These are phyloP conservation scores for Crithidia mellificae DNA, from an alignment of 208 protist species.

Conservation along the genomic window DNA sequence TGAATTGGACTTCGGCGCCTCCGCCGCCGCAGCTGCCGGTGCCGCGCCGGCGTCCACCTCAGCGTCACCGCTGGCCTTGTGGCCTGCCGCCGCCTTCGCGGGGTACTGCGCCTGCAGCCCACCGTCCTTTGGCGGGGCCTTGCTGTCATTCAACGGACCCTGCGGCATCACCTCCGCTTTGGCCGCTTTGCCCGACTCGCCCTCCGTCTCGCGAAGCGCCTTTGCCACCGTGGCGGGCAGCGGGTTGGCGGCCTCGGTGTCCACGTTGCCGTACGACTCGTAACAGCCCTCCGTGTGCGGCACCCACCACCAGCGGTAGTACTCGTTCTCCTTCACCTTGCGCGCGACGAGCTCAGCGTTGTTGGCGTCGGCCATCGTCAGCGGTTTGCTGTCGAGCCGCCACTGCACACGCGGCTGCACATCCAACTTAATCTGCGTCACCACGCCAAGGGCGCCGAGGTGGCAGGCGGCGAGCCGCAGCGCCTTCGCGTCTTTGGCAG, in stretches of 20 bases:
- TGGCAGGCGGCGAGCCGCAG: conserved; percentile 61
- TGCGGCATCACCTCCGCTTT: neutral
- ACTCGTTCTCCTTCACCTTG: conserved; percentile 41
- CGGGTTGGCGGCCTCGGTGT: conserved; percentile 1
- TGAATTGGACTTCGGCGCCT: neutral
- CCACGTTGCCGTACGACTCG: conserved; percentile 53
- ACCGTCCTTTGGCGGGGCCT: neutral
- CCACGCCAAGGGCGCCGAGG: conserved; percentile 64
- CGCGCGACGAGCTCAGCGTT: conserved; percentile 33
- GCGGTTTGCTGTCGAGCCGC: conserved; percentile 44
- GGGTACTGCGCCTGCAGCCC: conserved; percentile 1
- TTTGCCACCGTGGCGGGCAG: too few species aligned
- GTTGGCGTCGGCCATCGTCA: conserved; percentile 43
- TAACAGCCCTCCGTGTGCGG: conserved; percentile 79
- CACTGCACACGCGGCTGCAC: conserved; percentile 52
- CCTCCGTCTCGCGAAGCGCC: too few species aligned
- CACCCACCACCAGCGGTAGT: conserved; percentile 83
- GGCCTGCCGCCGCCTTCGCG: conserved; percentile 3
- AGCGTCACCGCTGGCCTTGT: neutral
- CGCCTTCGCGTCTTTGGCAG: conserved; percentile 22
- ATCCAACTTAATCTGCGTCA: conserved; percentile 64
- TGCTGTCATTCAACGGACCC: neutral
- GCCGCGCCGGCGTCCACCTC: too few species aligned
- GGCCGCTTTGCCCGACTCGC: too few species aligned
- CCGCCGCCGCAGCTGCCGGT: neutral